Percentiles rank a stretch among this genome's conserved stretches.
phyloP scores from a whole-genome alignment of 2,329 filamentous ascomycete genomes.

The Scolecobasidium constrictum region DNA sequence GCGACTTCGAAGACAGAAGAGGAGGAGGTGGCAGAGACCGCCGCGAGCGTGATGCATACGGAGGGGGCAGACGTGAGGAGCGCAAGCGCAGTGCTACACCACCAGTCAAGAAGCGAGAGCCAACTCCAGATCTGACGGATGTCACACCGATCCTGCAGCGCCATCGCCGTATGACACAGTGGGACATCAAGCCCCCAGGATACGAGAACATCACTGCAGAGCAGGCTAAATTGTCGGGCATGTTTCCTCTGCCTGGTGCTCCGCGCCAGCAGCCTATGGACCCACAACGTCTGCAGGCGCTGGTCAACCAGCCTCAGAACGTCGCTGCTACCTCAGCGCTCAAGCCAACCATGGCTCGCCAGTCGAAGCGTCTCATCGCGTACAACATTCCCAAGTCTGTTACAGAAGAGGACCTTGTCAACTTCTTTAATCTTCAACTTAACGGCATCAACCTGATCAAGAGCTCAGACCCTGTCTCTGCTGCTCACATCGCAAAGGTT shows the following conservation, averaged over 20 bases:
- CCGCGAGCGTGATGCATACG: slow-evolving; percentile 42
- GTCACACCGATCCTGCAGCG: slow-evolving; percentile 72
- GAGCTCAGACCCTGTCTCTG: slow-evolving; percentile 71
- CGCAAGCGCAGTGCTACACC: slow-evolving; percentile 67
- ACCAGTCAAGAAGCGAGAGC: slow-evolving; percentile 78
- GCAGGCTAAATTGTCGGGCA: slow-evolving; percentile 94
- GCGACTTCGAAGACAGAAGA: slow-evolving; percentile 38
- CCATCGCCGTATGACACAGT: slow-evolving; percentile 90
- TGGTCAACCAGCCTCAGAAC: slow-evolving; percentile 81
- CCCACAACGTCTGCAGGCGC: slow-evolving; percentile 82
- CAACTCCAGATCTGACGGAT: slow-evolving; percentile 88
- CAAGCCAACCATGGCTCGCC: slow-evolving; percentile 85
- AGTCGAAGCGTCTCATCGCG: slow-evolving; percentile 83
- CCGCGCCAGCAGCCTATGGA: slow-evolving; percentile 94
- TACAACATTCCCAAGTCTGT: slow-evolving; percentile 65
- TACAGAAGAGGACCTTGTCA: slow-evolving; percentile 65
- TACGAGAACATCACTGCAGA: slow-evolving; percentile 98
- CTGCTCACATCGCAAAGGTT: slow-evolving; percentile 72
- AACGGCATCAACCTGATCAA: slow-evolving; percentile 93
- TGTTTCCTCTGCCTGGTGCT: slow-evolving; percentile 96
- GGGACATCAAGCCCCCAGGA: slow-evolving; percentile 97
- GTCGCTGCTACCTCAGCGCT: slow-evolving; percentile 64
- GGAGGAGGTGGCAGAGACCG: slow-evolving; percentile 12
- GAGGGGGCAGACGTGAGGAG: slow-evolving; percentile 40
- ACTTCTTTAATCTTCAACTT: slow-evolving; percentile 92